phyloP scores from a whole-genome alignment of 257 asterid genomes.

The Misopates orontium region DNA sequence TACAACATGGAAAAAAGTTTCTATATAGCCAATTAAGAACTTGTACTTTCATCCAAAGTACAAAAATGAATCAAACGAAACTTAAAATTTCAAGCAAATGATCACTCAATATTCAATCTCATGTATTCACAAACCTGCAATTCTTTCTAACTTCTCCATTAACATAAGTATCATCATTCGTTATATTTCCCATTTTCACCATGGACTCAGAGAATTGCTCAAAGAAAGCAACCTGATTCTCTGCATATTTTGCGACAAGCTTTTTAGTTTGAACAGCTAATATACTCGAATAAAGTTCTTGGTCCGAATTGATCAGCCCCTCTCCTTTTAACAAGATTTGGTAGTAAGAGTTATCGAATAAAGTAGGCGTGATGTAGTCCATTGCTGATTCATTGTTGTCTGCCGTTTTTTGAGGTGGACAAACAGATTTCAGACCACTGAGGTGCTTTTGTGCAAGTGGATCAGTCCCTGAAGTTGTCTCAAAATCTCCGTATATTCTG shows the following conservation, averaged over 20 bases:
- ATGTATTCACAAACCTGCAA: conserved; percentile 86
- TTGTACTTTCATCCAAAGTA: too few species aligned
- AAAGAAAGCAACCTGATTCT: conserved; percentile 60
- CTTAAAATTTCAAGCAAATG: too few species aligned
- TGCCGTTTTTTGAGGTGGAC: conserved; percentile 51
- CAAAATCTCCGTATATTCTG: conserved; percentile 73
- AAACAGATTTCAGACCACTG: conserved; percentile 49
- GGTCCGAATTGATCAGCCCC: conserved; percentile 77
- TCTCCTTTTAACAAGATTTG: conserved; percentile 62
- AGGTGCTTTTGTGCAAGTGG: conserved; percentile 50
- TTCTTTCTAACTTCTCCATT: conserved; percentile 85
- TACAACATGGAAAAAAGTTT: too few species aligned
- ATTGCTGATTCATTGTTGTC: conserved; percentile 72
- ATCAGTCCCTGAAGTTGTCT: conserved; percentile 40
- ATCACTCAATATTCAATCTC: background rate
- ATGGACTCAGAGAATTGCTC: conserved; percentile 83
- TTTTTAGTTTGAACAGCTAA: conserved; percentile 58
- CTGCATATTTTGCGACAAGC: conserved; percentile 69
- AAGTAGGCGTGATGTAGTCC: conserved; percentile 64
- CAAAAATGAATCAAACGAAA: too few species aligned
- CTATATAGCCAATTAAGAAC: too few species aligned
- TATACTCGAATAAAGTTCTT: conserved; percentile 69
- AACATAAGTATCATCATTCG: conserved; percentile 55
- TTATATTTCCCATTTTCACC: conserved; percentile 85
- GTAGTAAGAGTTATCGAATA: conserved; percentile 78